Percentiles rank a stretch among this genome's conserved stretches.
Evolutionary conservation across 441 rosid species (phyloP).

Genomic region (Gossypium davidsonii): DNA sequence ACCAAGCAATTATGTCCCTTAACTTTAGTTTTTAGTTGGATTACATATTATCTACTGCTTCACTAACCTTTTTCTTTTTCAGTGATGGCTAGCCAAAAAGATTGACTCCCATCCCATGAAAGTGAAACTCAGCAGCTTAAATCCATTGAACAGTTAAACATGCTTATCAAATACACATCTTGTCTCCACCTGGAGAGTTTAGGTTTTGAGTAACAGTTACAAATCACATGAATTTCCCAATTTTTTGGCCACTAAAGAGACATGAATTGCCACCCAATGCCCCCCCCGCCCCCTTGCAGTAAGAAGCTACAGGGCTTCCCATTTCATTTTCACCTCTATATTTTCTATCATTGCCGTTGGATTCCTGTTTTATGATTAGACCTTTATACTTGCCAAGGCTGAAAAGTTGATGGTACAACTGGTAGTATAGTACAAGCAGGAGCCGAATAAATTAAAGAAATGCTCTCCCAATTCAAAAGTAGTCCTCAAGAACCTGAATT

Average conservation of each 20-base stretch:
- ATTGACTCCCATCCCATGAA: background rate
- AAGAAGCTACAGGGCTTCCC: no score
- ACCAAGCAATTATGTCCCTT: constrained; percentile 10
- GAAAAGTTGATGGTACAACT: constrained; percentile 18
- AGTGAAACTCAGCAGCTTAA: background rate
- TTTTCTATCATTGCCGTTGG: background rate
- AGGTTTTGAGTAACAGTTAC: background rate
- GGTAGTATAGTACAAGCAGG: background rate
- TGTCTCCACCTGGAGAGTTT: background rate
- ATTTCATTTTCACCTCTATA: background rate
- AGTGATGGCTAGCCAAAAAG: constrained; percentile 7
- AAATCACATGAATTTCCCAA: background rate
- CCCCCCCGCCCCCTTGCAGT: no score
- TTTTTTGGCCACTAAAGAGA: background rate
- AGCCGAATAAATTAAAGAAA: background rate
- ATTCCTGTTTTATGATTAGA: constrained; percentile 20
- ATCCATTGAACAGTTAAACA: background rate
- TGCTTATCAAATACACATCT: constrained; percentile 2
- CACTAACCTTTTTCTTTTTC: background rate
- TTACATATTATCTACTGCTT: no score
- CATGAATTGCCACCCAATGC: no score
- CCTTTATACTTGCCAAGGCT: constrained; percentile 13
- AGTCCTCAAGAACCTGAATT: background rate
- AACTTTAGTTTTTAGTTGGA: background rate
- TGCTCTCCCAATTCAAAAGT: background rate